phyloP scores from a whole-genome alignment of 1,139 yeast genomes.

The Geotrichum candidum region DNA sequence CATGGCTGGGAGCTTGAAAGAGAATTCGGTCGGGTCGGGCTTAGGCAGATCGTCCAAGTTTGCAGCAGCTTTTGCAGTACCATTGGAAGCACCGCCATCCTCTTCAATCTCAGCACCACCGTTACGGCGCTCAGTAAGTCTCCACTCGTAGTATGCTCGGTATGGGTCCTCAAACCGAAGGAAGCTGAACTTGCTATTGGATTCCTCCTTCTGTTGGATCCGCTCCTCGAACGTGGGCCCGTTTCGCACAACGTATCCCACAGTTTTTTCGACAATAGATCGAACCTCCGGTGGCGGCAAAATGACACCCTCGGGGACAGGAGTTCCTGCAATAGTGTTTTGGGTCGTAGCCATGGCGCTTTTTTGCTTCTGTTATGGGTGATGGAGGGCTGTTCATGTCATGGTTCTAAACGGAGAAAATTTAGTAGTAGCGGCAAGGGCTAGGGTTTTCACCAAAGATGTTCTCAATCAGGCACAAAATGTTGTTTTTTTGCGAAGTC shows the following conservation, averaged over 20 bases:
- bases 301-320: slow-evolving; percentile 41
- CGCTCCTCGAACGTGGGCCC: slow-evolving; percentile 63
- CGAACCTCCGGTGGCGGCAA: slow-evolving; percentile 56
- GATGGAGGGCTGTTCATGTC: slow-evolving; percentile 2
- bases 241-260: slow-evolving; percentile 60
- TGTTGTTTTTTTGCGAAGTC: too few relatives aligned
- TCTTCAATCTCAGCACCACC: slow-evolving; percentile 23
- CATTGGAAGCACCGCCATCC: slow-evolving; percentile 1
- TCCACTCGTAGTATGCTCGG: slow-evolving; percentile 51
- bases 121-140: slow-evolving; percentile 29
- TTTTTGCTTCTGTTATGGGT: background rate
- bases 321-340: slow-evolving; percentile 7
- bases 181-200: slow-evolving; percentile 57
- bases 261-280: slow-evolving; percentile 61
- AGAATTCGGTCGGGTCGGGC: slow-evolving; percentile 45
- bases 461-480: too few relatives aligned
- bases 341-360: background rate
- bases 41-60: slow-evolving; percentile 23
- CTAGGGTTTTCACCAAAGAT: too few relatives aligned
- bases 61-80: slow-evolving; percentile 10
- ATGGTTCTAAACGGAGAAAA: background rate
- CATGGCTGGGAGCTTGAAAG: slow-evolving; percentile 48
- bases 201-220: slow-evolving; percentile 44
- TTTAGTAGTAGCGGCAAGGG: background rate
- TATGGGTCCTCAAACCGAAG: slow-evolving; percentile 50